phyloP scores from a whole-genome alignment of 192 early-diverging fungal genomes.

The Backusella westeae region DNA sequence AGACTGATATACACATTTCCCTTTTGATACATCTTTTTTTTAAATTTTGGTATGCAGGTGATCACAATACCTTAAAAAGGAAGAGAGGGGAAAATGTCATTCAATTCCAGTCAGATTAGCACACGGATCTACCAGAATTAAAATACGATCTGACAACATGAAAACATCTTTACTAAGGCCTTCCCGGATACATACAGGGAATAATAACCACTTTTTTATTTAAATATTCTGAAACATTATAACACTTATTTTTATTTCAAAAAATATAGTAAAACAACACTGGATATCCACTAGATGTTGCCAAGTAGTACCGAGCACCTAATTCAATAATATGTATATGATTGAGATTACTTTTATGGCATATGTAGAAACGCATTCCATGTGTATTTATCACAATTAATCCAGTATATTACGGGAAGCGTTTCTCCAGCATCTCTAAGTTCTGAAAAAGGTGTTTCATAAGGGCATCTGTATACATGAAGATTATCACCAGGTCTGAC shows the following conservation, averaged over 20 bases:
- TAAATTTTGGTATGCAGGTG: neutral
- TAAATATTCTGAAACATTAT: neutral
- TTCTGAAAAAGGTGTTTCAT: neutral
- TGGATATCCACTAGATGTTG: neutral
- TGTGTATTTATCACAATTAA: neutral
- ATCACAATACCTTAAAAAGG: no score
- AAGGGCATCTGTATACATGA: neutral
- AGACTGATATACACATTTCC: neutral
- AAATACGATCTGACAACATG: neutral
- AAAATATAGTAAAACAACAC: neutral
- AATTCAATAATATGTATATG: neutral
- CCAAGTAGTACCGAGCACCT: neutral
- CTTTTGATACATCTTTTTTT: neutral
- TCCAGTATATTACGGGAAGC: neutral
- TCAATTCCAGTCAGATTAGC: no score
- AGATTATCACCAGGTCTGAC: neutral
- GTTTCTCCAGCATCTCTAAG: neutral
- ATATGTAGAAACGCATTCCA: neutral
- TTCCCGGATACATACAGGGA: neutral
- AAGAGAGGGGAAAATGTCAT: no score
- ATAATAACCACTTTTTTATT: neutral
- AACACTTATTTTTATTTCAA: neutral
- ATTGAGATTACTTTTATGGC: neutral
- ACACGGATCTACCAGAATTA: no score
- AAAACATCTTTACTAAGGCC: neutral